Base-by-base conservation (phyloP, 345 rosid species). In the Schrenkiella parvula region DNA sequence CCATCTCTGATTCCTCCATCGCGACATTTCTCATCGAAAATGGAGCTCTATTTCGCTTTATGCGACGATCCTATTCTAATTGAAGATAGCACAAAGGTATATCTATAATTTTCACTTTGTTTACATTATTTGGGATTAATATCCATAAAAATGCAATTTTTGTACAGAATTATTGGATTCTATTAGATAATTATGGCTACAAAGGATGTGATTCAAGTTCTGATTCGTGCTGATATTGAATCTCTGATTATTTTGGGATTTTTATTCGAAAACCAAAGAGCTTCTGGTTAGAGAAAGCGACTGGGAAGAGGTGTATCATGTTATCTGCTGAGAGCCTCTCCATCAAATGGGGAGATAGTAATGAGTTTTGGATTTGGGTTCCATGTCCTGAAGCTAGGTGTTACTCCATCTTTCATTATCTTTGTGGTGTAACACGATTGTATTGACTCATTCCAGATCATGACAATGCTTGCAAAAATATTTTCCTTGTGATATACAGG, bases 71-170 rank as follows among this genome's bases (percentile, higher is more conserved):
- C 83, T 29, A 6, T 84, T 39, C 70, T 86, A 37, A 47, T 81
- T 75, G 78, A 82, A 28, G 44, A 74, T 56, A 87, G 82, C 42
- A 60, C 26, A 62, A 82, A 39, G 88, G 92, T 89, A 76, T 28
- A 50, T 18, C 3, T 35, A 35, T 35, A 35, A 35, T 35, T 13
- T 35, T 35, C 13, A 35, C 5, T 2, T 35, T 35, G 4, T 9
- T 35, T 23, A 23, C 3, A 1, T 23, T 23, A 23, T 23, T 23
- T 23, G 1, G 25, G 25, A 23, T 23, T 23, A 23, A 23, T 23
- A 1, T 23, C 1, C 25, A 1, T 23, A 1, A 21, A n/a, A 8
- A 15, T 29, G 38, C 12, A 11, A 2, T 61, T n/a, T 4, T 1
- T 58, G 4, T 23, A 13, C 7, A 38, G 34, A 46, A 48, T 10